Conservation (phyloP, 306 rosid species). For the Myrica gale region DNA sequence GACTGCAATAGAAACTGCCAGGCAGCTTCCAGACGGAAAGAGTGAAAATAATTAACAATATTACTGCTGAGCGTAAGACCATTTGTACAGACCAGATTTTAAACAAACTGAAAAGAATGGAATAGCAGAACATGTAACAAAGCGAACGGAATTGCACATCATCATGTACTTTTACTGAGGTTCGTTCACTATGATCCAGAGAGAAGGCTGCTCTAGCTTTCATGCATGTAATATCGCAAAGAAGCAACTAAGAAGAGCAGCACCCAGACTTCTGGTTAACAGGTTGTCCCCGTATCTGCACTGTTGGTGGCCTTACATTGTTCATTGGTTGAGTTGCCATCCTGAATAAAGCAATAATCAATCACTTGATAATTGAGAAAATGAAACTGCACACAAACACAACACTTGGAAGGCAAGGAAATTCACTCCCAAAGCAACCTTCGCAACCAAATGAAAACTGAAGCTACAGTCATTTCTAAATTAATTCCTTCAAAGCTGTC, state of each 20-base stretch:
- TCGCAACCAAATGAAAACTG: neutral
- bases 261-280: conserved; percentile 62
- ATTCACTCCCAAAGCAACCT: neutral
- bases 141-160: conserved; percentile 17
- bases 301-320: conserved; percentile 53
- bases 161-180: conserved; percentile 8
- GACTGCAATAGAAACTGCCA: conserved; percentile 1
- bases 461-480: neutral
- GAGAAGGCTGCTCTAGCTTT: conserved; percentile 15
- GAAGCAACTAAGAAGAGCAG: conserved; percentile 48
- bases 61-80: conserved; percentile 16
- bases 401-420: neutral
- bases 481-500: neutral
- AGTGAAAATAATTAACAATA: neutral
- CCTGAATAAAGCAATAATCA: conserved; percentile 25
- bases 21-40: conserved; percentile 11
- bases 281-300: conserved; percentile 56
- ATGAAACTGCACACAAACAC: neutral
- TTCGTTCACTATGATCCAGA: conserved; percentile 20
- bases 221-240: conserved; percentile 10
- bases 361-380: neutral
- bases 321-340: conserved; percentile 59
- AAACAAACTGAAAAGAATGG: conserved; percentile 37
- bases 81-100: conserved; percentile 37
- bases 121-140: conserved; percentile 16